Conservation (phyloP, 495 filamentous ascomycete species). For the Pseudevernia furfuracea region DNA sequence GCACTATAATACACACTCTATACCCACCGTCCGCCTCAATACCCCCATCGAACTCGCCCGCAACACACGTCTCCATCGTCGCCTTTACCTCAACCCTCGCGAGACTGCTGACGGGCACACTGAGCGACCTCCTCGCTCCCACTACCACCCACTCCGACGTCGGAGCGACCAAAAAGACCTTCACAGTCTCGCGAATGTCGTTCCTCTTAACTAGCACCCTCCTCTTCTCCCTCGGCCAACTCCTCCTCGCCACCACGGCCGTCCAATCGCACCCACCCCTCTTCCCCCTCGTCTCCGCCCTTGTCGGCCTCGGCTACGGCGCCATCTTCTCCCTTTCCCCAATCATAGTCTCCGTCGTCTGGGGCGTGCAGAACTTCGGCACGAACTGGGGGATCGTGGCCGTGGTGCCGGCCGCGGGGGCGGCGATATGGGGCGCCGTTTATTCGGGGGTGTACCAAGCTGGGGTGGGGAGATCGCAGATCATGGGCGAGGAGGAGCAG, state of each 20-base stretch:
- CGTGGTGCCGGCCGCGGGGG: slow-evolving; percentile 78
- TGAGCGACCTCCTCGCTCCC: slow-evolving; percentile 85
- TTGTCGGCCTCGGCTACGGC: slow-evolving; percentile 86
- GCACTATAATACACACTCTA: slow-evolving; percentile 83
- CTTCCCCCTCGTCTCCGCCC: slow-evolving; percentile 72
- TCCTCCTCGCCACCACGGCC: slow-evolving; percentile 63
- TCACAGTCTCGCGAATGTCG: slow-evolving; percentile 64
- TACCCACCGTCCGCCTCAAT: slow-evolving; percentile 52
- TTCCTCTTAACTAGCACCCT: slow-evolving; percentile 72
- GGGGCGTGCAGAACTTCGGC: slow-evolving; percentile 97
- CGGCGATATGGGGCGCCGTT: slow-evolving; percentile 75
- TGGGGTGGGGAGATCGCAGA: slow-evolving; percentile 25
- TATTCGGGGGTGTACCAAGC: slow-evolving; percentile 74
- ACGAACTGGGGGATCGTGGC: slow-evolving; percentile 97
- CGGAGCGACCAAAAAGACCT: slow-evolving; percentile 25
- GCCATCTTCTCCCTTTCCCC: slow-evolving; percentile 82
- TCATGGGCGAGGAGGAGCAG: slow-evolving; percentile 36
- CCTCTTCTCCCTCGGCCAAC: slow-evolving; percentile 67
- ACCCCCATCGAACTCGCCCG: slow-evolving; percentile 56
- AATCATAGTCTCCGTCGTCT: slow-evolving; percentile 87
- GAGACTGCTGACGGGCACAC: slow-evolving; percentile 72
- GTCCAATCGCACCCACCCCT: slow-evolving; percentile 55
- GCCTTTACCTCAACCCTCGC: slow-evolving; percentile 85
- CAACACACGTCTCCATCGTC: slow-evolving; percentile 87
- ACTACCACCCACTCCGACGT: slow-evolving; percentile 28